Evolutionary conservation across 1,284 basidiomycete genomes (phyloP).

Genomic region (Irpex rosettiformis): DNA sequence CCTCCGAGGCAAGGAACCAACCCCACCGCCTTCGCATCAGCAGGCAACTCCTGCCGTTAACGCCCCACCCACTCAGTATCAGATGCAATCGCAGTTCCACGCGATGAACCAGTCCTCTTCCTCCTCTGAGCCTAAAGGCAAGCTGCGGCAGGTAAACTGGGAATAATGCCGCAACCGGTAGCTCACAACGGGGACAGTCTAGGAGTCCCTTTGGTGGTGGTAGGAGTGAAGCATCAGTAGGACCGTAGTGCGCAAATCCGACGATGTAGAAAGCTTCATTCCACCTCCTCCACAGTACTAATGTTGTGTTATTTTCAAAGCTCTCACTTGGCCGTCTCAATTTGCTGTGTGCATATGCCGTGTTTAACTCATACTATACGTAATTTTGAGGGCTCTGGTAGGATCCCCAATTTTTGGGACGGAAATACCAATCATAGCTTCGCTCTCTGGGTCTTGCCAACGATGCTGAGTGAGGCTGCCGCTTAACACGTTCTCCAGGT

Average conservation of each 20-base stretch:
- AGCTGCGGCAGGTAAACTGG: constrained; percentile 16
- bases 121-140: constrained; percentile 12
- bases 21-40: constrained; percentile 22
- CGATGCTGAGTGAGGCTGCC: neutral
- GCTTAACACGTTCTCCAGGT: neutral
- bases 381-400: neutral
- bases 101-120: constrained; percentile 5
- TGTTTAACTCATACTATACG: neutral
- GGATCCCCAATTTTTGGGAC: neutral
- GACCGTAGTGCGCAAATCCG: neutral
- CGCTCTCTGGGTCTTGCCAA: neutral
- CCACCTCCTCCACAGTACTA: neutral
- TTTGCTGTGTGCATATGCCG: neutral
- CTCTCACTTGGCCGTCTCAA: neutral
- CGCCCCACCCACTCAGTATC: constrained; percentile 11
- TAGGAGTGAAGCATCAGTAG: neutral
- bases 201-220: neutral
- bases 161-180: neutral
- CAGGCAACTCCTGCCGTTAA: constrained; percentile 9
- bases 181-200: neutral
- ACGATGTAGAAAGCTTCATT: neutral
- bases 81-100: constrained; percentile 15
- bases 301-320: neutral
- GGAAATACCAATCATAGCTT: neutral
- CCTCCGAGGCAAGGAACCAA: constrained; percentile 30